These are phyloP conservation scores for Colletotrichum sp. DNA, from an alignment of 2,329 filamentous ascomycete genomes.

Conservation along the genomic window DNA sequence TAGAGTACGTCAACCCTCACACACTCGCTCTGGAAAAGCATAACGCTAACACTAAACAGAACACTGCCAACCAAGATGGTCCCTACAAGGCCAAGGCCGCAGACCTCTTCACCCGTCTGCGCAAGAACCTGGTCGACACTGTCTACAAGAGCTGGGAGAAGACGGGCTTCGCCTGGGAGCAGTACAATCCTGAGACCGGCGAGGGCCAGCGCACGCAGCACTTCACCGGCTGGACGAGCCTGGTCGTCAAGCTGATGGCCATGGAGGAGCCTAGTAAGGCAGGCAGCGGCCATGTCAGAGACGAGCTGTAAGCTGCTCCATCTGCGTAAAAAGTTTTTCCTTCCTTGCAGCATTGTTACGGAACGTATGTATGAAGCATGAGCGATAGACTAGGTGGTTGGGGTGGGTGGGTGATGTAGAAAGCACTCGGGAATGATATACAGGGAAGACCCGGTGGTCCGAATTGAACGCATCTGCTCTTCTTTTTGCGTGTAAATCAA, in stretches of 20 bases:
- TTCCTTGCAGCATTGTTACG: not conserved
- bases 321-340: not conserved
- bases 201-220: slow-evolving; percentile 95
- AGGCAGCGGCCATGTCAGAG: slow-evolving; percentile 35
- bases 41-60: slow-evolving; percentile 43
- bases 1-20: slow-evolving; percentile 60
- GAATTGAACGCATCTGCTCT: not conserved
- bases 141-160: slow-evolving; percentile 87
- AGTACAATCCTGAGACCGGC: slow-evolving; percentile 94
- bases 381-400: not conserved
- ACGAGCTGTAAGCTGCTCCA: slow-evolving; percentile 50
- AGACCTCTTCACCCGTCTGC: slow-evolving; percentile 77
- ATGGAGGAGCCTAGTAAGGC: slow-evolving; percentile 73
- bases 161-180: slow-evolving; percentile 98
- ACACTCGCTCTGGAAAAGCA: not conserved
- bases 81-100: slow-evolving; percentile 72
- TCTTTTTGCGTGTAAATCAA: not conserved
- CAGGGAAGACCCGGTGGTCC: not conserved
- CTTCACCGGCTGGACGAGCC: slow-evolving; percentile 98
- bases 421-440: not conserved
- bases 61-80: slow-evolving; percentile 68
- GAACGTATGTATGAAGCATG: not conserved
- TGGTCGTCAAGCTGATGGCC: slow-evolving; percentile 96
- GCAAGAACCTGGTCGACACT: slow-evolving; percentile 86
- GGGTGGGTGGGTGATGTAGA: not conserved